Base-by-base conservation (phyloP, 805 yeast species). In the Metschnikowia koreensis region DNA sequence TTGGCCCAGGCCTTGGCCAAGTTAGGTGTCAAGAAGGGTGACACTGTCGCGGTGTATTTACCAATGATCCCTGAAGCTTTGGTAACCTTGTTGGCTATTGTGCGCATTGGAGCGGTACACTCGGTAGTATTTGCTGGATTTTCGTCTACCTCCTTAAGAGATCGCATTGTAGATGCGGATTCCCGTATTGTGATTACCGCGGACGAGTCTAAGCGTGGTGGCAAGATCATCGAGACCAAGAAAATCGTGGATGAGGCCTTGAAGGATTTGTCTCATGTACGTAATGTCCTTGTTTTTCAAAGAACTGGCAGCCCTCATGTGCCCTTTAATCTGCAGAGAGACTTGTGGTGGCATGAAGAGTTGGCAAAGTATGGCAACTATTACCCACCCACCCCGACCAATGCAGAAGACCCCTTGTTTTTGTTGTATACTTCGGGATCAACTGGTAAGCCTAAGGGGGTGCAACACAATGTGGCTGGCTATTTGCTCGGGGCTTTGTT, bases 31-130 rank as follows among this genome's bases (percentile, higher is more conserved):
- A 75, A 79, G 61, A 89, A 89, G 71, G 99, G 99, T 66, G 99
- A 93, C 67, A 88, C 96, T 28, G 98, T 93, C 52, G 98, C 97
- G 46, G 88, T 93, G 53, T 93, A 93, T 73, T 76, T 93, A 68
- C 99, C 99, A 66, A 93, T 94, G 99, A 92, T 92, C 55, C 96
- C 98, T 46, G 97, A 92, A 74, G 97, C 97, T 17, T 77, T 94
- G 55, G 83, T 94, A 51, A 87, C 99, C n/a, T 82, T 93, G 81
- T 78, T 93, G 65, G 99, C 99, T 44, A 85, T 91, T 65, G 88
- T 84, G 36, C 85, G 99, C 75, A 75, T 93, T 52, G 99, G 99
- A 68, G 99, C 99, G 34, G 77, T 93, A 48, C 99, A 93, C 73
- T 88, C 97, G 15, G 97, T 94, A 48, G 87, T 93, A 49, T 93